Evolutionary conservation across 495 filamentous ascomycete genomes (phyloP), one percentile per base, ranked within the genome.

Genomic region (Trichoderma virens): DNA sequence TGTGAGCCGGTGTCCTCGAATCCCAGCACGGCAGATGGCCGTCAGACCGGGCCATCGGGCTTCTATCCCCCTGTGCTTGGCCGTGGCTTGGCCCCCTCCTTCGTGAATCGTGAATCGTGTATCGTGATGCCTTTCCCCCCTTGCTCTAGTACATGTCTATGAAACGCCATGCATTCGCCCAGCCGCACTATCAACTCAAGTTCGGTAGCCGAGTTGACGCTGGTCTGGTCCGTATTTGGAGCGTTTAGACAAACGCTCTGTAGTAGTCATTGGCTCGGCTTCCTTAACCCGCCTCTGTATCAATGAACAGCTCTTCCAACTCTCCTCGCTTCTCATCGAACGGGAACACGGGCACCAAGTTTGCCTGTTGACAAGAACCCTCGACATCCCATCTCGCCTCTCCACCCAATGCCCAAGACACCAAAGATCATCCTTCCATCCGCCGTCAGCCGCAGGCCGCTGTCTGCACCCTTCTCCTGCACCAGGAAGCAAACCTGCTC

Each of bases 401-500:
- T 80, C 94, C 94, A 98, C 66, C 90, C 86, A 51, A 98, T 87
- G 41, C 84, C 87, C 67, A 98, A 75, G 62, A 94, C 87, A 32
- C 94, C 94, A 66, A 98, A 81, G 6, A 85, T 79, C 25, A 88
- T 75, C 68, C 84, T 80, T 28, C 83, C 87, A 68, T 87, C 85
- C 54, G 79, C 81, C 66, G 81, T 80, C 61, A 8, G 76, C 77
- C 14, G 78, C 80, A 27, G 79, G 76, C 60, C 78, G 76, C 25
- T 82, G n/a, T 75, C 76, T 65, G 85, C 77, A 18, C 23, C 23
- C 51, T 56, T 27, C 72, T 93, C 87, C 70, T 92, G 85, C 11
- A 98, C 79, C 23, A 95, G 71, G 71, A 97, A 98, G 59, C 91
- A 92, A 61, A 96, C 90, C 75, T 98, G 94, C 69, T 92, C 83